Evolutionary conservation across 345 rosid genomes (phyloP).

Genomic region (Populus pruinosa): DNA sequence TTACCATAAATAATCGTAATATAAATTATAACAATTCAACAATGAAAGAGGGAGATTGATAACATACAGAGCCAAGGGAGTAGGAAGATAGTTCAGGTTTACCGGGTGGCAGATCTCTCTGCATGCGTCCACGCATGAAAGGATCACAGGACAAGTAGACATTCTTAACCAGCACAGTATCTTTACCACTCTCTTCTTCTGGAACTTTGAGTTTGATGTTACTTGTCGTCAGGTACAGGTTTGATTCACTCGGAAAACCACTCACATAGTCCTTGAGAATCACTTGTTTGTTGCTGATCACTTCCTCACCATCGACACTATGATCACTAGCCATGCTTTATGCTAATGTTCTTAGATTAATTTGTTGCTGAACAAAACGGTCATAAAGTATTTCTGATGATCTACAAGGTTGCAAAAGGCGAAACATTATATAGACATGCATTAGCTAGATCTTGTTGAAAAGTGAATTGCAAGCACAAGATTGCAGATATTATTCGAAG

Average conservation of each 20-base stretch:
- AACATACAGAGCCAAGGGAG: constrained; percentile 32
- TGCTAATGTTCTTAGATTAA: too few relatives aligned
- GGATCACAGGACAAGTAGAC: constrained; percentile 69
- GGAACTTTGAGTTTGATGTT: constrained; percentile 28
- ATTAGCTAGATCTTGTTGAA: too few relatives aligned
- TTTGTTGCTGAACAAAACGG: too few relatives aligned
- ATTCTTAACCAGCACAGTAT: constrained; percentile 48
- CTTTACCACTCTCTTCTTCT: neutral
- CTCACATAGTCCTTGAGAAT: constrained; percentile 34
- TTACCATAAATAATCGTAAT: too few relatives aligned
- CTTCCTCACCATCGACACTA: neutral
- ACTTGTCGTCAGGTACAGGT: constrained; percentile 33
- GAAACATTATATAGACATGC: too few relatives aligned
- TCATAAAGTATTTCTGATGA: too few relatives aligned
- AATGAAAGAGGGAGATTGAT: neutral
- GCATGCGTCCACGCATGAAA: constrained; percentile 23
- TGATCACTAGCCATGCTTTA: constrained; percentile 12
- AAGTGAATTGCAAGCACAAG: too few relatives aligned
- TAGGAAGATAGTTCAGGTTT: neutral
- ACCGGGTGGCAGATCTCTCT: neutral
- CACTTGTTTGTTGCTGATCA: constrained; percentile 46
- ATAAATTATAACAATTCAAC: too few relatives aligned
- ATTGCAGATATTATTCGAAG: too few relatives aligned
- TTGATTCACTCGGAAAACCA: constrained; percentile 47
- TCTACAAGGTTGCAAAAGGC: too few relatives aligned